phyloP scores from a whole-genome alignment of 1,284 basidiomycete genomes.

The Cystobasidium pallidum region DNA sequence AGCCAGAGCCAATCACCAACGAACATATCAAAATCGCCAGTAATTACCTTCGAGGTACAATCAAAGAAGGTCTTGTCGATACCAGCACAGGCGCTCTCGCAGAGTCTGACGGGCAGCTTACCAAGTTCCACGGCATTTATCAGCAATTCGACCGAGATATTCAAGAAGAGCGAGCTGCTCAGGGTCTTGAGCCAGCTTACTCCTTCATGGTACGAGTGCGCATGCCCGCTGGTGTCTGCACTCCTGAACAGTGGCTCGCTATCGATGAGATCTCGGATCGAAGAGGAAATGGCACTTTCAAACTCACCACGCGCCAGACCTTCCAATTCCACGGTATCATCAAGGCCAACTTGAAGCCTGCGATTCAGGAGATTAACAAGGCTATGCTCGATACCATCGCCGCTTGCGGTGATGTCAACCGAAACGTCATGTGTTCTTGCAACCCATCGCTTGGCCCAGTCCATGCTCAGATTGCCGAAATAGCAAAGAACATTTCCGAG shows the following conservation, averaged over 20 bases:
- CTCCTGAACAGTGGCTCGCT: slow-evolving; percentile 87
- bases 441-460: slow-evolving; percentile 84
- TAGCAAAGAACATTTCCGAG: slow-evolving; percentile 82
- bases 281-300: slow-evolving; percentile 91
- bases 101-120: slow-evolving; percentile 87
- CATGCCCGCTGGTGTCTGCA: slow-evolving; percentile 93
- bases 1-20: slow-evolving; percentile 96
- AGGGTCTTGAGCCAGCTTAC: slow-evolving; percentile 94
- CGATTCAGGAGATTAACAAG: slow-evolving; percentile 95
- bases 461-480: slow-evolving; percentile 81
- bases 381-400: slow-evolving; percentile 92
- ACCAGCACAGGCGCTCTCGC: slow-evolving; percentile 84
- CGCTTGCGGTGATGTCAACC: slow-evolving; percentile 96
- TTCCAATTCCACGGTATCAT: slow-evolving; percentile 99
- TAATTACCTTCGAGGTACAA: slow-evolving; percentile 91
- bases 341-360: slow-evolving; percentile 92
- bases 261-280: slow-evolving; percentile 96
- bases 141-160: slow-evolving; percentile 90
- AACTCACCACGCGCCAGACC: slow-evolving; percentile 97
- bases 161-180: slow-evolving; percentile 88
- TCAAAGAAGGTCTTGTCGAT: slow-evolving; percentile 84
- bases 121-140: slow-evolving; percentile 64
- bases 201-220: slow-evolving; percentile 98
- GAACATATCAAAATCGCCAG: slow-evolving; percentile 99
- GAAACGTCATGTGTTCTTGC: slow-evolving; percentile 85